phyloP scores from a whole-genome alignment of 129 eudicot species.

The Chrysanthemum lavandulifolium region DNA sequence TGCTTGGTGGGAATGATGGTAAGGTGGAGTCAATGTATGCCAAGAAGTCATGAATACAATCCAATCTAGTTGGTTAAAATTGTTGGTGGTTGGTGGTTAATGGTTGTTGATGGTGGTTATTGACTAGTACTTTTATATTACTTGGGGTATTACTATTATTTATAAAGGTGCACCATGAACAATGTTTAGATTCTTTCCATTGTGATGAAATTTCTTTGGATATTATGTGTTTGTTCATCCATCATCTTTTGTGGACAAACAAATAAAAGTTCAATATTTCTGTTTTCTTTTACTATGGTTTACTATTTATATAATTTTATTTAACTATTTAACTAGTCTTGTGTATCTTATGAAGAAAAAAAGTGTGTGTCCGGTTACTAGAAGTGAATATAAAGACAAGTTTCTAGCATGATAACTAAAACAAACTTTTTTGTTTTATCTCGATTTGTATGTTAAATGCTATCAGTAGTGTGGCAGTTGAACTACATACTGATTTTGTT shows the following conservation, averaged over 20 bases:
- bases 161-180: slow-evolving; percentile 18
- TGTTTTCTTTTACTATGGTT: neutral
- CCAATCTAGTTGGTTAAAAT: neutral
- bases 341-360: neutral
- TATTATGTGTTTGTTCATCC: slow-evolving; percentile 26
- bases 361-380: too few relatives aligned
- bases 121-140: slow-evolving; percentile 14
- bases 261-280: slow-evolving; percentile 2
- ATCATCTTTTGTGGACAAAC: slow-evolving; percentile 9
- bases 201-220: slow-evolving; percentile 17
- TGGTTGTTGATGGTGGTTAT: slow-evolving; percentile 21
- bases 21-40: slow-evolving; percentile 89
- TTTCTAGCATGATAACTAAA: neutral
- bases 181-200: slow-evolving; percentile 30
- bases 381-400: too few relatives aligned
- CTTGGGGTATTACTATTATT: slow-evolving; percentile 13
- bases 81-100: slow-evolving; percentile 8
- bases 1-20: slow-evolving; percentile 98
- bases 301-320: neutral
- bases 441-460: neutral
- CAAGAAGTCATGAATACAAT: slow-evolving; percentile 37
- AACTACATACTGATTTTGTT: too few relatives aligned
- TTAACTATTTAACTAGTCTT: neutral
- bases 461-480: too few relatives aligned
- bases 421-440: neutral